Conservation (phyloP, 2,329 filamentous ascomycete genomes). For the Canariomyces notabilis region DNA sequence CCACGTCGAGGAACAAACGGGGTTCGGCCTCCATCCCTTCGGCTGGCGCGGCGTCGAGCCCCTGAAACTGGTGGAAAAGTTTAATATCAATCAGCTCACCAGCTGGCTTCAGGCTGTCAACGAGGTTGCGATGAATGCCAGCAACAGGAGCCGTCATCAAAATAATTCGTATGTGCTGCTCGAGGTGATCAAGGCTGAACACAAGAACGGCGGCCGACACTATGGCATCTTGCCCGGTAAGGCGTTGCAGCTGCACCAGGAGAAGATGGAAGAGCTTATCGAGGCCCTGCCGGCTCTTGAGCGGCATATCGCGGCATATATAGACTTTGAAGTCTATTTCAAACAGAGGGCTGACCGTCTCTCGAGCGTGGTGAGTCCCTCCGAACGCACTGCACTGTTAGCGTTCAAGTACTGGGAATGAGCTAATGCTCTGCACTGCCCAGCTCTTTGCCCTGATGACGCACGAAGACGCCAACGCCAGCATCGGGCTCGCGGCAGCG, state of each 20-base stretch:
- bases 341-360: slow-evolving; percentile 1
- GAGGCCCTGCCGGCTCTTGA: background rate
- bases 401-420: background rate
- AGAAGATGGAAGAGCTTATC: background rate
- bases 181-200: background rate
- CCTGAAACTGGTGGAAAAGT: background rate
- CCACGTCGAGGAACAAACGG: background rate
- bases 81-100: slow-evolving; percentile 4
- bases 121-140: slow-evolving; percentile 1
- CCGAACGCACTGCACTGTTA: background rate
- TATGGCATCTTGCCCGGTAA: background rate
- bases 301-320: background rate
- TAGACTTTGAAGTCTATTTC: background rate
- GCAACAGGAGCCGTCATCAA: background rate
- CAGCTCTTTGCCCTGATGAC: slow-evolving; percentile 8
- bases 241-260: background rate
- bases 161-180: background rate
- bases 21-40: background rate
- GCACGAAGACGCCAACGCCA: slow-evolving; percentile 18
- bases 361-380: slow-evolving; percentile 1
- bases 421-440: background rate
- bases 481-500: slow-evolving; percentile 28
- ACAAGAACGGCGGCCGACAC: background rate
- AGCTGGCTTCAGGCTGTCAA: slow-evolving; percentile 7
- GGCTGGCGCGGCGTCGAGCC: background rate